Percentiles rank a stretch among this genome's conserved stretches.
phyloP scores from a whole-genome alignment of 1,139 yeast species.

The Yamadazyma friedrichii region DNA sequence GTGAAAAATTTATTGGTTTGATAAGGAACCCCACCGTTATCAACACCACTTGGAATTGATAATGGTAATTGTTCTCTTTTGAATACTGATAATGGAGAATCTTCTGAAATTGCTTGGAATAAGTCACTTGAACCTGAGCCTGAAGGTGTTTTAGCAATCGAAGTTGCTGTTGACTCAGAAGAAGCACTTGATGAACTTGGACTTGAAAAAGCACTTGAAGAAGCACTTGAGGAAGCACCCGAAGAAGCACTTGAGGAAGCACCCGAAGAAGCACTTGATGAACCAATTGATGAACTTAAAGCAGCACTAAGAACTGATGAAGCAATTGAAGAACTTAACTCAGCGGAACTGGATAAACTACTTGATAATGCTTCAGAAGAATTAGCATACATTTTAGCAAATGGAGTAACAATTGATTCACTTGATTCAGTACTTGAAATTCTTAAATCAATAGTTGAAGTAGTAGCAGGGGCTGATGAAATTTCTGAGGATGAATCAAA shows the following conservation, averaged over 20 bases:
- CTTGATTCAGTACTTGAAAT: constrained; percentile 9
- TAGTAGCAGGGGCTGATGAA: neutral
- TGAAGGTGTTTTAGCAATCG: constrained; percentile 9
- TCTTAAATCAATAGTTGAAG: constrained; percentile 20
- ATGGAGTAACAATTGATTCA: constrained; percentile 1
- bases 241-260: constrained; percentile 3
- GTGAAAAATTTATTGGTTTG: constrained; percentile 85
- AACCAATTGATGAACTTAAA: neutral
- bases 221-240: neutral
- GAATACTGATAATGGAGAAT: constrained; percentile 51
- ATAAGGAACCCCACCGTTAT: constrained; percentile 48
- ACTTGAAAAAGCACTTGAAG: constrained; percentile 1
- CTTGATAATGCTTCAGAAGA: constrained; percentile 2
- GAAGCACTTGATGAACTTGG: neutral
- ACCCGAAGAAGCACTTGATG: constrained; percentile 4
- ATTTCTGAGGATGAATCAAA: neutral
- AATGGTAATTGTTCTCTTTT: constrained; percentile 49
- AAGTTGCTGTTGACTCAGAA: constrained; percentile 1
- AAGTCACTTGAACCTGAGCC: constrained; percentile 29
- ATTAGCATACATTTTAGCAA: constrained; percentile 12
- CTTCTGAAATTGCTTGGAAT: constrained; percentile 49
- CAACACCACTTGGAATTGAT: constrained; percentile 48
- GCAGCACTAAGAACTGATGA: neutral
- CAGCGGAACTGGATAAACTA: neutral
- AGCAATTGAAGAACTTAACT: neutral